Evolutionary conservation across 2,329 filamentous ascomycete genomes (phyloP).

Genomic region (Scedosporium aurantiacum): DNA sequence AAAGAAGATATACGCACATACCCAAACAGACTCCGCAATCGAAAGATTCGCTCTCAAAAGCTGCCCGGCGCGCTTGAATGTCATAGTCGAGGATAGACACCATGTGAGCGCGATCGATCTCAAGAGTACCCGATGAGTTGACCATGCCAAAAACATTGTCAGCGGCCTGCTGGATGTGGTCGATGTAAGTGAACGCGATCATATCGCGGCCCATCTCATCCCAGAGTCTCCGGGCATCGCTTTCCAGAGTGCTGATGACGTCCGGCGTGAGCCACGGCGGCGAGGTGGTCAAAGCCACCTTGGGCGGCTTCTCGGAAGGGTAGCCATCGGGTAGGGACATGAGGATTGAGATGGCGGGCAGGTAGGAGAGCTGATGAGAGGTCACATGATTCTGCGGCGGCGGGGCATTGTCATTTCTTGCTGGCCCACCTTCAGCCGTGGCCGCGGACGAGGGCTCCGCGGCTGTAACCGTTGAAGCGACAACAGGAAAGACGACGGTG

Average conservation of each 20-base stretch:
- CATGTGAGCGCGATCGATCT: conserved; percentile 47
- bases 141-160: conserved; percentile 51
- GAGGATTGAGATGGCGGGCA: conserved; percentile 44
- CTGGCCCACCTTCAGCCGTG: neutral
- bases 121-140: conserved; percentile 33
- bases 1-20: conserved; percentile 19
- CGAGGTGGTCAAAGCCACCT: conserved; percentile 37
- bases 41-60: conserved; percentile 76
- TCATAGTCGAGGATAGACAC: conserved; percentile 70
- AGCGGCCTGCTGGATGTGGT: conserved; percentile 47
- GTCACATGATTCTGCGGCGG: conserved; percentile 18
- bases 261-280: conserved; percentile 45
- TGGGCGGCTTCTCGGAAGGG: conserved; percentile 40
- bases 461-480: conserved; percentile 14
- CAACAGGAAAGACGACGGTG: conserved; percentile 45
- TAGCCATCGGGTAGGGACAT: conserved; percentile 48
- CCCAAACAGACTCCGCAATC: conserved; percentile 76
- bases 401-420: neutral
- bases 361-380: conserved; percentile 40
- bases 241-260: conserved; percentile 37
- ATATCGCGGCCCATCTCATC: conserved; percentile 49
- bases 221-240: conserved; percentile 44
- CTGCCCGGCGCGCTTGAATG: conserved; percentile 57
- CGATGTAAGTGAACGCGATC: conserved; percentile 52
- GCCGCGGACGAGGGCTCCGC: too few relatives aligned